Base-by-base conservation (phyloP, 495 filamentous ascomycete species). In the Jackrogersella multiformis region DNA sequence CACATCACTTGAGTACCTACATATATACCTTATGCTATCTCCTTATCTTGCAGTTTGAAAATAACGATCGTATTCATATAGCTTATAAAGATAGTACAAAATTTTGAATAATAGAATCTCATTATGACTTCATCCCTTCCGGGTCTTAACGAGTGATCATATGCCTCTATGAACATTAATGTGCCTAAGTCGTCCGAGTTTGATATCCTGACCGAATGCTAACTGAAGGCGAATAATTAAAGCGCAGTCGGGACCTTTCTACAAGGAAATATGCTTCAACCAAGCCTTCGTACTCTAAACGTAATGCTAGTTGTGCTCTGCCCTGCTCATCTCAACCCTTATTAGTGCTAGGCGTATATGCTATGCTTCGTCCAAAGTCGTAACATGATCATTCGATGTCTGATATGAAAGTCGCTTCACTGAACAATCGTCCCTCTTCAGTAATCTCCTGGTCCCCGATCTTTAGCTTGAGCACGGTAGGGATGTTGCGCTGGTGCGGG, bases 341-440 rank as follows among this genome's bases (percentile, higher is more conserved):
- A 49, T 64, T 41, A 66, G 48, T 42, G 20, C 36, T 46, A 32
- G 42, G 41, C 48, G 24, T 51, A 32, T 62, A 61, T 54, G 34
- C 38, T 54, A 55, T 63, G 34, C 46, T 36, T 34, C 44, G 52
- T 64, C 49, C 30, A 49, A 39, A 61, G 53, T 6, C 34, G 28
- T 56, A 49, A 7, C 30, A 55, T 4, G 21, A 52, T 65, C 53
- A 68, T 18, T 71, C 71, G 8, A 56, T 70, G 16, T 68, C 74
- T 13, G 89, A 93, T 79, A 98, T 97, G 82, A 97, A 97, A 28
- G 92, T 96, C 1, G 94, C 92, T 79, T 98, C 94, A 39, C 83
- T 84, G 78, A 94, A 95, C 57, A 94, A 71, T 24, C 66, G 78
- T 52, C 94, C 95, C 74, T 95, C 82, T 74, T 97, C 94, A 16